Base-by-base conservation (phyloP, 2,329 filamentous ascomycete species). In the Ploettnerulaceae sp. region DNA sequence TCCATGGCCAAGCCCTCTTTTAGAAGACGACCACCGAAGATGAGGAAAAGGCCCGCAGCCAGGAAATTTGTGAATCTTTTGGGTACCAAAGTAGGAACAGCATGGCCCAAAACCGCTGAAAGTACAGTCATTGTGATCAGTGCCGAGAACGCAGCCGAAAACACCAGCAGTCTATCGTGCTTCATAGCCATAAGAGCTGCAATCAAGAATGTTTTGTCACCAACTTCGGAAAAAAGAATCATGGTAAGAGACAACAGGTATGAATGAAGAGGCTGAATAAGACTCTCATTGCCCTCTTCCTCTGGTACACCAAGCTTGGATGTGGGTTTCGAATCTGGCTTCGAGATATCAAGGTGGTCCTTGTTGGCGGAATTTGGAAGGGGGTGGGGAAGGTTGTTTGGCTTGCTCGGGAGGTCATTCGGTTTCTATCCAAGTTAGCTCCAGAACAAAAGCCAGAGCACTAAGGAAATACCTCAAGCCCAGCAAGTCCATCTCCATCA, bases 141-240 rank as follows among this genome's bases (percentile, higher is more conserved):
- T 7, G 93, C 94, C 43, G 84, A 82, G 60, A 95, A 91, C n/a
- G 93, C 93, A 6, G 93, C 89, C 2, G 88, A 86, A 69, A 98
- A 98, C 52, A 98, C 93, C 9, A 97, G 77, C 54, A 95, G 72
- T 42, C 93, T 84, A 52, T 93, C 86, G 61, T 98, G 91, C 65
- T 95, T 93, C 93, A 98, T 98, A 9, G 93, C 93, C 93, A 98
- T 98, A 14, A 98, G 79, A 6, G 90, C 91, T 5, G 93, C 93
- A 17, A 98, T 89, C 33, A 98, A 76, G 72, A 98, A 98, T 0
- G 93, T 98, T 71, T 98, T 98, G 77, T 98, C 93, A 54, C 93
- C 93, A 60, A 98, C 82, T 66, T 98, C 93, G 36, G 91, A 96
- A 59, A 97, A 85, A 53, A 97, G 73, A 60, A 98, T 98, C 93